Evolutionary conservation across 2,329 filamentous ascomycete species (phyloP).

Genomic region (Pyricularia pennisetigena): DNA sequence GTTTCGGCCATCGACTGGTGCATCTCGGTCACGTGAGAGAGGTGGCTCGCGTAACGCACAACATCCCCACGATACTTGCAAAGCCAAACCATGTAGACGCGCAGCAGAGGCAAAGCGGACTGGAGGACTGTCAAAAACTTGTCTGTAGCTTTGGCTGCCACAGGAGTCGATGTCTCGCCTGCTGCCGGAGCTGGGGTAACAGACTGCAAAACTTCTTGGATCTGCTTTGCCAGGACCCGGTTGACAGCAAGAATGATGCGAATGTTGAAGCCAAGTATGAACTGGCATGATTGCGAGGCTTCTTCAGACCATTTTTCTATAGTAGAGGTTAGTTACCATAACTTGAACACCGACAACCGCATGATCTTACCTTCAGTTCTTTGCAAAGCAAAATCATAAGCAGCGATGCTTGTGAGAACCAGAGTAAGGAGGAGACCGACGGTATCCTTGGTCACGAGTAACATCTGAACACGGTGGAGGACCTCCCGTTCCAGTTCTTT

Average conservation of each 20-base stretch:
- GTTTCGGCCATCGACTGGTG: conserved; percentile 34
- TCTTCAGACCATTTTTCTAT: conserved; percentile 35
- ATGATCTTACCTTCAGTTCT: conserved; percentile 1
- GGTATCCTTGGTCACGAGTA: conserved; percentile 58
- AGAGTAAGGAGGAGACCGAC: conserved; percentile 65
- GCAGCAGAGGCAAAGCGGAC: conserved; percentile 39
- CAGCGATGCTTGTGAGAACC: conserved; percentile 75
- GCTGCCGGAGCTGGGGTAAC: conserved; percentile 27
- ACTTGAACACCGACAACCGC: neutral
- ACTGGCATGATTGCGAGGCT: conserved; percentile 43
- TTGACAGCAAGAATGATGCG: conserved; percentile 66
- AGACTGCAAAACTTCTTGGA: conserved; percentile 38
- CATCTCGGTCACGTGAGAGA: conserved; percentile 36
- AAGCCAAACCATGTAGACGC: conserved; percentile 46
- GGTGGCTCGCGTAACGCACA: conserved; percentile 31
- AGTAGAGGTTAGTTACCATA: neutral
- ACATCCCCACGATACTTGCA: conserved; percentile 35
- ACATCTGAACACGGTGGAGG: conserved; percentile 63
- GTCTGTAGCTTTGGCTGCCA: conserved; percentile 13
- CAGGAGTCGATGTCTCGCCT: conserved; percentile 19
- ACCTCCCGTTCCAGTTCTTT: conserved; percentile 81
- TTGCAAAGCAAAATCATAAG: conserved; percentile 61
- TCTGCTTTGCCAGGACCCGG: conserved; percentile 58
- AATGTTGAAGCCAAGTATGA: conserved; percentile 67
- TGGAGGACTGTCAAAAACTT: conserved; percentile 27